Base-by-base conservation (phyloP, 345 rosid genomes). In the Combretum micranthum region DNA sequence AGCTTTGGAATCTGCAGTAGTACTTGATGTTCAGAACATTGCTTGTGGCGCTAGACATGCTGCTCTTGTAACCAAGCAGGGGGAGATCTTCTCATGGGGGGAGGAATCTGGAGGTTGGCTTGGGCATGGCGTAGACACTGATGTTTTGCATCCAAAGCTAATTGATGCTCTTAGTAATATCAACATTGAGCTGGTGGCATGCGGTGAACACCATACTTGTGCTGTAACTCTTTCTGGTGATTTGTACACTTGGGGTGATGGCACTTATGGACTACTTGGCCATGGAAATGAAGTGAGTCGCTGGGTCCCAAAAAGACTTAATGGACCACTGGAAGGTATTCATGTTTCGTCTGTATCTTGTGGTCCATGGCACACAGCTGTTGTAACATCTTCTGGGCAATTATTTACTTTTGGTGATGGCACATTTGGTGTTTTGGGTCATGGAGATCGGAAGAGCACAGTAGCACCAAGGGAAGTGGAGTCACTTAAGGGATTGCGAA, bases 321-420 rank as follows among this genome's bases (percentile, higher is more conserved):
- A 77, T 73, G 93, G 85, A 22, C 93, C 88, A 55, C 69, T 85
- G 74, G 93, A 85, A 69, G 83, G 88, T 53, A 73, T 85, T 67
- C 93, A 80, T 60, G 93, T 85, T 53, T 85, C 93, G 4, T 85
- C 69, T 19, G 77, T 85, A 60, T 83, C 93, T 48, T 85, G 93
- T 73, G 93, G 93, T 57, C 88, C 88, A 49, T 85, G 93, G 93
- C 93, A 85, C 73, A 85, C 93, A 20, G 88, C 85, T n/a, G 78
- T 80, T 53, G 93, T 85, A 53, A 80, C 86, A 44, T 85, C 93
- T 53, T 69, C 85, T 44, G 93, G 88, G 63, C 88, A 83, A 56
- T 65, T 85, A 66, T 83, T 83, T 73, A 85, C 93, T 17, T 85
- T 83, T 39, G 93, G 93, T 49, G 93, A 85, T 73, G 93, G 93